Evolutionary conservation across 2,329 filamentous ascomycete genomes (phyloP), one percentile per base, ranked within the genome.

Genomic region (Arthrobotrys entomopaga): DNA sequence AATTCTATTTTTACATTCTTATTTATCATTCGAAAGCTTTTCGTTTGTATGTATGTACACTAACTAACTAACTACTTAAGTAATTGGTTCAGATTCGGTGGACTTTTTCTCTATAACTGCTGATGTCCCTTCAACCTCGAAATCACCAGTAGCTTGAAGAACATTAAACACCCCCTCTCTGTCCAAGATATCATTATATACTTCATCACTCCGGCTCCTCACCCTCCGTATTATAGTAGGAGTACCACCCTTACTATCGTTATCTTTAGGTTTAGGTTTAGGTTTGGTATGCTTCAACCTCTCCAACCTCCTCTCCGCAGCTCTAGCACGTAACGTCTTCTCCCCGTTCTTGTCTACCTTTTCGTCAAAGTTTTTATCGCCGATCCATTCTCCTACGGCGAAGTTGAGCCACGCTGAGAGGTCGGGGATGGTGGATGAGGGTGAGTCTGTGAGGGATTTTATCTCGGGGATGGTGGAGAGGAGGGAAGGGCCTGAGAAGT

Each of bases 331-430:
- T 34, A 74, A 22, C 7, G 19, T 67, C 57, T 34, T 34, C 50
- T 46, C 43, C 1, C 70, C 63, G 8, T 74, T 34, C 4, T 38
- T 20, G 15, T 15, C 40, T 16, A 42, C 42, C 34, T 20, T 46
- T 8, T 19, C 1, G 50, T 67, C 56, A 1, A 22, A 34, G 2
- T 38, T 52, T 16, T 52, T 20, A 1, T 50, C 50, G 4, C 56
- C 70, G 11, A 5, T 8, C 70, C 70, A 74, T 26, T 56, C 70
- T 3, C 70, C 70, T 1, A 74, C 52, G 1, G 70, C 70, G 10
- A 38, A 16, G 16, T 59, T 43, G 3, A 74, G n/a, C 70, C 70
- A 74, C 13, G 15, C 10, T 1, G 42, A 42, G 10, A 67, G 4
- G 11, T 52, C 29, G n/a, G n/a, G n/a, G n/a, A 2, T 11, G 10